These are phyloP conservation scores for Pachysandra terminalis DNA, from an alignment of 164 flowering plant species.

Conservation along the genomic window DNA sequence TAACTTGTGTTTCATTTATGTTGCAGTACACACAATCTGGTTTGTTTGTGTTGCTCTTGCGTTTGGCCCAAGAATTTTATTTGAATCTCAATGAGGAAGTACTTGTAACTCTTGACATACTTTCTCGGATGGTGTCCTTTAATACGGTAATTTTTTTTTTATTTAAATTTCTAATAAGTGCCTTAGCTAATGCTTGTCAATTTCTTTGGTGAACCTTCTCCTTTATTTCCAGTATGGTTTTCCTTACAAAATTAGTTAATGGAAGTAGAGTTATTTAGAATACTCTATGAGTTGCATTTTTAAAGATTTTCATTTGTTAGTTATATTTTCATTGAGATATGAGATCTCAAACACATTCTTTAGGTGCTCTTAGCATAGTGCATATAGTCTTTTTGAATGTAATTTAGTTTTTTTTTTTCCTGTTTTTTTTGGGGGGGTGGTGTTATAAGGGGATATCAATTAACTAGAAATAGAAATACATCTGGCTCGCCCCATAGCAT, in stretches of 20 bases:
- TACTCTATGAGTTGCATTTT: neutral
- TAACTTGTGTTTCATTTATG: constrained; percentile 16
- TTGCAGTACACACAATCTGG: constrained; percentile 71
- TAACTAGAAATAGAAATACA: no score
- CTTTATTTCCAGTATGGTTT: neutral
- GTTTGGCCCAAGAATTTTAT: constrained; percentile 50
- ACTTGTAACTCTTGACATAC: constrained; percentile 57
- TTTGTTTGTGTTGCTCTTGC: constrained; percentile 63
- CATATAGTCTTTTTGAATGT: no score
- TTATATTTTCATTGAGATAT: neutral
- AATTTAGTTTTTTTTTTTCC: no score
- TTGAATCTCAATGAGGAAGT: constrained; percentile 44
- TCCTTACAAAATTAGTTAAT: neutral
- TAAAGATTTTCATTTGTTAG: no score
- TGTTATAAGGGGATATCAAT: no score
- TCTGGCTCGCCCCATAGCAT: no score
- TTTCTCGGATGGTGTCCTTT: constrained; percentile 57
- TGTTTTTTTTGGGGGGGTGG: no score
- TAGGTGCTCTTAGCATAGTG: no score
- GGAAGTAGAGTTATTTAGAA: neutral
- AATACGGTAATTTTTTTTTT: constrained; percentile 58
- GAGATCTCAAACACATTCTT: no score
- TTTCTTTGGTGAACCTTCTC: constrained; percentile 3
- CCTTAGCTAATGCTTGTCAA: neutral
- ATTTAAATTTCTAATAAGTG: neutral